Conservation (phyloP, 257 asterid genomes). For the Rauvolfia tetraphylla region DNA sequence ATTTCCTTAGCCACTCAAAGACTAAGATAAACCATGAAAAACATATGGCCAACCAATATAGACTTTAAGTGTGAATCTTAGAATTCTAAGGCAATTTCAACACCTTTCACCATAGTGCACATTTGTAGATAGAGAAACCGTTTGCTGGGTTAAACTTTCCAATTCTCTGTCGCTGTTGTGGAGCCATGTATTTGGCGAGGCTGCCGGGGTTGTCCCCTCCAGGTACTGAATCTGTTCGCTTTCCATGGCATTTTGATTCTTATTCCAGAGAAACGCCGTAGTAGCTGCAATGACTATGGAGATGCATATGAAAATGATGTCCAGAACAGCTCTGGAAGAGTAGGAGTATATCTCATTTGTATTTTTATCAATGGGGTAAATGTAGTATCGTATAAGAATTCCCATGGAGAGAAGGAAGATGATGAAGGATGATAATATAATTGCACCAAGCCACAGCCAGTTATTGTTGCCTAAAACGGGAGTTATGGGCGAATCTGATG, state of each 20-base stretch:
- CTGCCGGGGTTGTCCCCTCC: conserved; percentile 50
- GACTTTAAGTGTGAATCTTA: too few relatives aligned
- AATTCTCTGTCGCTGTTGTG: conserved; percentile 56
- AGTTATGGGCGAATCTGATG: conserved; percentile 46
- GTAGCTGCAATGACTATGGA: conserved; percentile 38
- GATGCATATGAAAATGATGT: conserved; percentile 43
- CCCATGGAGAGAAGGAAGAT: conserved; percentile 54
- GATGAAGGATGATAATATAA: conserved; percentile 54
- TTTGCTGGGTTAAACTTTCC: conserved; percentile 59
- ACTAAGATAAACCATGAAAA: too few relatives aligned
- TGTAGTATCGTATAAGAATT: conserved; percentile 38
- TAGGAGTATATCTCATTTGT: conserved; percentile 38
- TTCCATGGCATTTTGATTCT: conserved; percentile 32
- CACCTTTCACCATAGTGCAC: conserved; percentile 73
- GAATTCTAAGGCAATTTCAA: too few relatives aligned
- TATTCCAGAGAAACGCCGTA: conserved; percentile 48
- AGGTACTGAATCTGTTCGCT: conserved; percentile 45
- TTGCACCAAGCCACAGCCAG: conserved; percentile 70
- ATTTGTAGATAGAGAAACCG: conserved; percentile 43
- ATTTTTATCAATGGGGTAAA: conserved; percentile 59
- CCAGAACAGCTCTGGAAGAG: conserved; percentile 32
- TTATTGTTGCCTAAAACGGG: conserved; percentile 54
- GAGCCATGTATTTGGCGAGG: conserved; percentile 48
- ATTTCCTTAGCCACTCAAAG: too few relatives aligned
- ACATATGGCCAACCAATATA: too few relatives aligned